Percentiles rank a stretch among this genome's conserved stretches.
Conservation (phyloP, 306 rosid genomes). For the Vigna nakashimae region DNA sequence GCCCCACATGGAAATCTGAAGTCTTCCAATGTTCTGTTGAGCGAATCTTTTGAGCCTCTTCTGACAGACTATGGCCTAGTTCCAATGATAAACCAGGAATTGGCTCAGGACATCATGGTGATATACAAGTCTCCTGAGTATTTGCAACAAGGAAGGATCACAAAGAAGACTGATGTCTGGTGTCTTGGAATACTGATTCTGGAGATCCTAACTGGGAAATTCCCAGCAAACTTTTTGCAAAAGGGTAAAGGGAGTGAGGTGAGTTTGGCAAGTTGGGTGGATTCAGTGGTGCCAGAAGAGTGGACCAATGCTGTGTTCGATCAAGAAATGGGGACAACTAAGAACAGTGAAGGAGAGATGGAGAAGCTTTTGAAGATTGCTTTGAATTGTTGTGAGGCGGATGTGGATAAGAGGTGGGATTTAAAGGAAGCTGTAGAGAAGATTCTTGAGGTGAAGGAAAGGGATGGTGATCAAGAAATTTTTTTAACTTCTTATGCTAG, state of each 20-base stretch:
- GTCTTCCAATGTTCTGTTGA: conserved; percentile 82
- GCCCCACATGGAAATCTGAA: conserved; percentile 91
- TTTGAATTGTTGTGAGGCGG: conserved; percentile 67
- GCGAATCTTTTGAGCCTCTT: conserved; percentile 66
- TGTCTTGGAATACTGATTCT: conserved; percentile 75
- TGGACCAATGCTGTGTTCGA: conserved; percentile 71
- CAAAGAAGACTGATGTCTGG: conserved; percentile 93
- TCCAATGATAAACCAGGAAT: conserved; percentile 82
- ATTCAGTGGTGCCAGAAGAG: conserved; percentile 56
- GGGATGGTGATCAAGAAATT: conserved; percentile 29
- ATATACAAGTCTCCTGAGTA: conserved; percentile 83
- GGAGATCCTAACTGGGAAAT: conserved; percentile 76
- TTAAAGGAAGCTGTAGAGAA: conserved; percentile 70
- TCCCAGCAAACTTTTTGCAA: conserved; percentile 61
- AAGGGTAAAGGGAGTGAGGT: conserved; percentile 65
- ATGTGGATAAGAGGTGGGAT: conserved; percentile 74
- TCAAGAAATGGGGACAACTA: conserved; percentile 53
- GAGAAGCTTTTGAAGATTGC: conserved; percentile 73
- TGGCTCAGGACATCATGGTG: conserved; percentile 71
- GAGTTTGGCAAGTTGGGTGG: conserved; percentile 71
- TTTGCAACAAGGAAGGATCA: conserved; percentile 67
- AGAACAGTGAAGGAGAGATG: conserved; percentile 61
- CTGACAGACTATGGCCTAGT: conserved; percentile 78
- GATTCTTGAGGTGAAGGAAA: conserved; percentile 70
- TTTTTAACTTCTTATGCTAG: conserved; percentile 44